phyloP scores from a whole-genome alignment of 2,329 filamentous ascomycete species.

The Amauroascus niger region DNA sequence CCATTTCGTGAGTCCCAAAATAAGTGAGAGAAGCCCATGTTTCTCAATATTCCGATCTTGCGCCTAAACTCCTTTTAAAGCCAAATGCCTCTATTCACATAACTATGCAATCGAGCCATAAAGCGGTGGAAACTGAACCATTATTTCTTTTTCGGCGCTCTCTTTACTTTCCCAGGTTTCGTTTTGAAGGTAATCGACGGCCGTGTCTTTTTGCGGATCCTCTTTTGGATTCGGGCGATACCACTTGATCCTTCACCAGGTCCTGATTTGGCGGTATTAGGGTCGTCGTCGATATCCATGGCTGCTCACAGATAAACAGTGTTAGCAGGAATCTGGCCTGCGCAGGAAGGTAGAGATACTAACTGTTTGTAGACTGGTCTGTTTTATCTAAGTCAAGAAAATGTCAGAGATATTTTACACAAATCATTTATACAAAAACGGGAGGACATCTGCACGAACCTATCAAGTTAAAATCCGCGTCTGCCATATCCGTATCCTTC shows the following conservation, averaged over 20 bases:
- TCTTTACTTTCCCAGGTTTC: slow-evolving; percentile 27
- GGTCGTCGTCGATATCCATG: slow-evolving; percentile 34
- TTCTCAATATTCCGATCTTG: not conserved
- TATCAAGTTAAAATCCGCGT: slow-evolving; percentile 21
- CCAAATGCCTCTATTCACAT: not conserved
- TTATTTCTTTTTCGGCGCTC: slow-evolving; percentile 28
- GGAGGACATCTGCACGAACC: slow-evolving; percentile 20
- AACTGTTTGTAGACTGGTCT: not conserved
- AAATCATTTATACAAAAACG: not conserved
- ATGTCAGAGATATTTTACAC: not conserved
- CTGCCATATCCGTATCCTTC: slow-evolving; percentile 39
- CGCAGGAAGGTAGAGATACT: not conserved
- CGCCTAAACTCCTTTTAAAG: not conserved
- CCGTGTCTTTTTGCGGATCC: slow-evolving; percentile 29
- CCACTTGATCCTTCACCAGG: slow-evolving; percentile 19
- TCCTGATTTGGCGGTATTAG: slow-evolving; percentile 19
- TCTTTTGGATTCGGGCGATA: slow-evolving; percentile 33
- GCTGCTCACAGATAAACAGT: slow-evolving; percentile 18
- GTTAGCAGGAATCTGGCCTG: not conserved
- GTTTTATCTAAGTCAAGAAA: not conserved
- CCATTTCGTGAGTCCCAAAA: not conserved
- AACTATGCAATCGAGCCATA: not conserved
- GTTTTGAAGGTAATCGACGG: slow-evolving; percentile 34
- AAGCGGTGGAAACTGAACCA: not conserved
- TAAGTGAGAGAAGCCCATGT: not conserved